These are phyloP conservation scores for Fusarium subglutinans DNA, from an alignment of 2,329 filamentous ascomycete species.

Conservation along the genomic window DNA sequence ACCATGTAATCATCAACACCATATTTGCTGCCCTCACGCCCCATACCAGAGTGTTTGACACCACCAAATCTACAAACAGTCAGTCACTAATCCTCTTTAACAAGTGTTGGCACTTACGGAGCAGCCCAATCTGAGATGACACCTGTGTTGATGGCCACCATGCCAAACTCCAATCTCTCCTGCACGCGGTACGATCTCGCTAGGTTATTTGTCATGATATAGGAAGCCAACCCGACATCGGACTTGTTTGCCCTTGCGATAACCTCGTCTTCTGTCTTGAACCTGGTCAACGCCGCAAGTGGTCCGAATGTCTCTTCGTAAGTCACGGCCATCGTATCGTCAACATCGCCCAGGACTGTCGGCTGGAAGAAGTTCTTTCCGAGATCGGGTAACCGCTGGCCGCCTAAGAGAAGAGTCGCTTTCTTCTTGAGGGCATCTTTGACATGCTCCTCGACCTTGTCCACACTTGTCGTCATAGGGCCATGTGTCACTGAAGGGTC, in stretches of 20 bases:
- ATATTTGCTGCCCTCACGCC: slow-evolving; percentile 68
- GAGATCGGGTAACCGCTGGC: slow-evolving; percentile 69
- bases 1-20: slow-evolving; percentile 68
- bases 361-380: slow-evolving; percentile 77
- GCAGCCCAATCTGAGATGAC: slow-evolving; percentile 42
- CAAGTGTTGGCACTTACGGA: slow-evolving; percentile 31
- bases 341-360: slow-evolving; percentile 70
- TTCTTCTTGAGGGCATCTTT: slow-evolving; percentile 71
- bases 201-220: slow-evolving; percentile 74
- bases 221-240: slow-evolving; percentile 70
- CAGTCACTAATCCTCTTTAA: not conserved
- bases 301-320: slow-evolving; percentile 74
- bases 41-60: slow-evolving; percentile 70
- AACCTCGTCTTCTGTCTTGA: slow-evolving; percentile 72
- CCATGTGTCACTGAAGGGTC: slow-evolving; percentile 75
- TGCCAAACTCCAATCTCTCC: slow-evolving; percentile 74
- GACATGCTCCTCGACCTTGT: slow-evolving; percentile 72
- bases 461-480: slow-evolving; percentile 66
- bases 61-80: slow-evolving; percentile 60
- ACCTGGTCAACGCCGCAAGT: slow-evolving; percentile 69
- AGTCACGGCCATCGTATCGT: slow-evolving; percentile 64
- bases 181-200: slow-evolving; percentile 72
- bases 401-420: slow-evolving; percentile 69
- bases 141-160: slow-evolving; percentile 74
- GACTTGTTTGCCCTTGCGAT: slow-evolving; percentile 69